Percentiles rank a stretch among this genome's conserved stretches.
These are phyloP conservation scores for Venturia asperata DNA, from an alignment of 2,329 filamentous ascomycete species.

Conservation along the genomic window DNA sequence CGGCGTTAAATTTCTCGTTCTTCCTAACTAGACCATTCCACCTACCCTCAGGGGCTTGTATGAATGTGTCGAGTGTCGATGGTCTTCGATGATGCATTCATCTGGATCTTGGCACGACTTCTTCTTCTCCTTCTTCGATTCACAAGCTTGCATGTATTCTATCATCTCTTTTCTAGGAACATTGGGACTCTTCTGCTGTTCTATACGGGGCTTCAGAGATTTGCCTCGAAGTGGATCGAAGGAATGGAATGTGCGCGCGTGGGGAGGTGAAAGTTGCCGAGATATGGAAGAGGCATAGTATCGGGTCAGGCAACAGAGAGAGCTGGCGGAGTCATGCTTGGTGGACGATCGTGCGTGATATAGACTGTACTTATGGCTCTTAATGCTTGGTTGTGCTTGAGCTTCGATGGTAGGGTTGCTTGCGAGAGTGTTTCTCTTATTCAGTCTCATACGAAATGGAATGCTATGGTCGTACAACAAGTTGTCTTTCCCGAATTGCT, in stretches of 20 bases:
- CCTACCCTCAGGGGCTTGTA: background rate
- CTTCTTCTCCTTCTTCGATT: background rate
- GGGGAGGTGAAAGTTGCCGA: background rate
- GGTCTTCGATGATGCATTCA: background rate
- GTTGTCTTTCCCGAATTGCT: too few relatives aligned
- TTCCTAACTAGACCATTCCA: slow-evolving; percentile 4
- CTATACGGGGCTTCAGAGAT: background rate
- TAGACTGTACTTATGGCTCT: slow-evolving; percentile 10
- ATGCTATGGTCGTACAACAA: background rate
- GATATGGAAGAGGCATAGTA: background rate
- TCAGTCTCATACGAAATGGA: background rate
- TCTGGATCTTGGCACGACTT: background rate
- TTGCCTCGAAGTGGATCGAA: background rate
- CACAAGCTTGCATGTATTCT: slow-evolving; percentile 4
- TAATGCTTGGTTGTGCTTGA: background rate
- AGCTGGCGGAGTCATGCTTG: background rate
- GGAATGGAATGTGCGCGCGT: background rate
- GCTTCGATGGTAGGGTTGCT: background rate
- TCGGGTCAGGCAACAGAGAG: background rate
- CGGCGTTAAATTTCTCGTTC: background rate
- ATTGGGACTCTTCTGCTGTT: background rate
- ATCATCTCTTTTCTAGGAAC: slow-evolving; percentile 10
- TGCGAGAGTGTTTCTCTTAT: background rate
- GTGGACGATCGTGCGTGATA: background rate
- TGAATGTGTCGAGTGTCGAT: slow-evolving; percentile 5